phyloP scores from a whole-genome alignment of 2,329 filamentous ascomycete genomes.

The Domatiomyces globalis region DNA sequence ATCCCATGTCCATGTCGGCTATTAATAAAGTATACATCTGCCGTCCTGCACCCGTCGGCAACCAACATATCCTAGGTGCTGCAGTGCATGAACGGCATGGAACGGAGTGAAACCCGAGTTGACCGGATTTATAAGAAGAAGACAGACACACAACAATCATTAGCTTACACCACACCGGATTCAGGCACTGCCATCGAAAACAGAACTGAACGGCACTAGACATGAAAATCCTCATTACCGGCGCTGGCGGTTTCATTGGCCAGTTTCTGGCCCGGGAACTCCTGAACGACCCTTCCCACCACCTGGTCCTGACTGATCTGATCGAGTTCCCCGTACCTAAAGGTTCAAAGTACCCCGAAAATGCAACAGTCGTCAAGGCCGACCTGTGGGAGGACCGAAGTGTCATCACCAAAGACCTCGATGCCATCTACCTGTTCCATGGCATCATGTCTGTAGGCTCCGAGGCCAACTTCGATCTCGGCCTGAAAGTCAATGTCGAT shows the following conservation, averaged over 20 bases:
- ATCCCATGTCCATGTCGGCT: too few species aligned
- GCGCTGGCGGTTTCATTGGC: slow-evolving; percentile 50
- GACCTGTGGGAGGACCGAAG: slow-evolving; percentile 38
- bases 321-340: slow-evolving; percentile 38
- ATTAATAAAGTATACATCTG: background rate
- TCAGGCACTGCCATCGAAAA: background rate
- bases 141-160: background rate
- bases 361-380: slow-evolving; percentile 37
- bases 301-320: slow-evolving; percentile 45
- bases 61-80: background rate
- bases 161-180: background rate
- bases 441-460: slow-evolving; percentile 54
- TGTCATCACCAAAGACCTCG: slow-evolving; percentile 30
- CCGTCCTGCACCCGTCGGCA: background rate
- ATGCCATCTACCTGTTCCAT: slow-evolving; percentile 48
- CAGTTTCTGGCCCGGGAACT: slow-evolving; percentile 46
- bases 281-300: slow-evolving; percentile 33
- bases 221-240: slow-evolving; percentile 48
- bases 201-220: background rate
- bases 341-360: slow-evolving; percentile 35
- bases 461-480: slow-evolving; percentile 47
- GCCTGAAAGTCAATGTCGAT: slow-evolving; percentile 47
- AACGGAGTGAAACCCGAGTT: background rate
- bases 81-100: background rate
- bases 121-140: background rate